Conservation (phyloP, 768 basidiomycete genomes). For the Psilocybe cyanescens region DNA sequence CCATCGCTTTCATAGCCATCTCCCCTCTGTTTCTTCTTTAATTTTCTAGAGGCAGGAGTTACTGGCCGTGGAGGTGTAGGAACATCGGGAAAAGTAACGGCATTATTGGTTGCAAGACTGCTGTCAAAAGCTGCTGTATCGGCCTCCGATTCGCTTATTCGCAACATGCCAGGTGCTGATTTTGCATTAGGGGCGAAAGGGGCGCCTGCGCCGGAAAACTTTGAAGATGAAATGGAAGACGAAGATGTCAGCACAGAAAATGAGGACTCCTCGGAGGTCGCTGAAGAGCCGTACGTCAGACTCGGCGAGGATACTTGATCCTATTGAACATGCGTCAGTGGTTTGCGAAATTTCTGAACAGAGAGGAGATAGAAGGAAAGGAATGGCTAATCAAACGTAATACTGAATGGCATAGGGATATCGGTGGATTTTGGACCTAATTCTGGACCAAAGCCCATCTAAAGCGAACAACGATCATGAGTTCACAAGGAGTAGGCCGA, state of each 20-base stretch:
- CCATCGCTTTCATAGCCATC: conserved; percentile 60
- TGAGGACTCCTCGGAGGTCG: conserved; percentile 36
- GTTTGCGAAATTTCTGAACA: conserved; percentile 1
- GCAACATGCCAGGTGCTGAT: conserved; percentile 2
- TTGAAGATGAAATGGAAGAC: conserved; percentile 22
- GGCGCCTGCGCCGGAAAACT: conserved; percentile 13
- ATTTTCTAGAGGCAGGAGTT: conserved; percentile 33
- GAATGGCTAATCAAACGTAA: not conserved
- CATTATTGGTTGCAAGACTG: conserved; percentile 11
- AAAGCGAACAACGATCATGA: not conserved
- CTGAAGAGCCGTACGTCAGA: conserved; percentile 37
- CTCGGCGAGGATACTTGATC: conserved; percentile 31
- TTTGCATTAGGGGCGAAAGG: not conserved
- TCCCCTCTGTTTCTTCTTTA: conserved; percentile 42
- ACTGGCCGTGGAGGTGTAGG: conserved; percentile 27
- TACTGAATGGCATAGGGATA: not conserved
- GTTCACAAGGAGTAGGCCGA: not conserved
- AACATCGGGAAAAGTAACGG: conserved; percentile 25
- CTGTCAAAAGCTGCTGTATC: conserved; percentile 1
- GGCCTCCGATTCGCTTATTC: conserved; percentile 7
- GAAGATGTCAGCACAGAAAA: conserved; percentile 22
- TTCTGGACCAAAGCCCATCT: not conserved
- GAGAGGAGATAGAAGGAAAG: conserved; percentile 4
- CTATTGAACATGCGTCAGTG: conserved; percentile 17
- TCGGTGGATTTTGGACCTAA: not conserved